phyloP scores from a whole-genome alignment of 75 land plant species.

The Gnetum montanum region DNA sequence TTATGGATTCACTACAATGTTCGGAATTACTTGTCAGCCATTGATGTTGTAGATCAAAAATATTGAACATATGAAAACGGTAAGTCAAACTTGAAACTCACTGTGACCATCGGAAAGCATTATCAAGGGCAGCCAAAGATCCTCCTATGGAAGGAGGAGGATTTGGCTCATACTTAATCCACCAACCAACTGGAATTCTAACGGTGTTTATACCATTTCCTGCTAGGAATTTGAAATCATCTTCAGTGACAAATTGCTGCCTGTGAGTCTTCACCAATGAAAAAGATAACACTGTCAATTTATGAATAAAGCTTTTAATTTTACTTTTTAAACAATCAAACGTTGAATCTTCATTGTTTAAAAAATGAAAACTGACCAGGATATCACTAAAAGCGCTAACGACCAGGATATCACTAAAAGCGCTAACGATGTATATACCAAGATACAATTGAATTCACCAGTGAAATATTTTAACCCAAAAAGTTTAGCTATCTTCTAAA shows the following conservation, averaged over 20 bases:
- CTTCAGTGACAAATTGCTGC: constrained; percentile 38
- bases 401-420: no score
- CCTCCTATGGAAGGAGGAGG: constrained; percentile 86
- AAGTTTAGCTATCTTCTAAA: background rate
- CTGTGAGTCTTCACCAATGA: constrained; percentile 60
- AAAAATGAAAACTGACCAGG: no score
- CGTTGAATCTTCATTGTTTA: no score
- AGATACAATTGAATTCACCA: no score
- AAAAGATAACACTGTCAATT: no score
- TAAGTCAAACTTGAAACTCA: constrained; percentile 29
- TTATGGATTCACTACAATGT: no score
- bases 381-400: background rate
- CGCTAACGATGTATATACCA: background rate
- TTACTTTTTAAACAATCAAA: no score
- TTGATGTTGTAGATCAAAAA: no score
- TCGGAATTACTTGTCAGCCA: no score
- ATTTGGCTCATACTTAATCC: constrained; percentile 74
- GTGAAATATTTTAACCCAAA: no score
- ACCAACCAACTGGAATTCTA: constrained; percentile 89
- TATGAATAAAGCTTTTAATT: no score
- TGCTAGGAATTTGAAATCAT: constrained; percentile 50
- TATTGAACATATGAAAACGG: no score
- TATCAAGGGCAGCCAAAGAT: constrained; percentile 56
- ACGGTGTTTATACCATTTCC: constrained; percentile 70
- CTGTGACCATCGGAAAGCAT: constrained; percentile 81